Percentiles rank a stretch among this genome's conserved stretches.
phyloP scores from a whole-genome alignment of 495 filamentous ascomycete species.

The Viridothelium virens region DNA sequence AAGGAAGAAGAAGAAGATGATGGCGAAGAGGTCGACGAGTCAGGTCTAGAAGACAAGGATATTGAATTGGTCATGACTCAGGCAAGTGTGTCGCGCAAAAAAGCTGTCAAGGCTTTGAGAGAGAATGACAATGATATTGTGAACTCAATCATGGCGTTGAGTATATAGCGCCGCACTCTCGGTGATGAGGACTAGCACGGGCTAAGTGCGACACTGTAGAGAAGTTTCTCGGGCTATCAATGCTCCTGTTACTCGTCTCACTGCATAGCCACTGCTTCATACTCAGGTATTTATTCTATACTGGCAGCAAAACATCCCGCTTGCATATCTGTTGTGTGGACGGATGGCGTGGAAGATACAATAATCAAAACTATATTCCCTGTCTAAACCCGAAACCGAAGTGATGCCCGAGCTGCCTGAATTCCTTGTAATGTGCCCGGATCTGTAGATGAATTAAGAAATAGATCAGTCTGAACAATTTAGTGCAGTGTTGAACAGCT shows the following conservation, averaged over 20 bases:
- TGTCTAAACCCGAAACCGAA: too few species aligned
- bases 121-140: conserved; percentile 99
- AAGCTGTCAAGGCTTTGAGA: conserved; percentile 96
- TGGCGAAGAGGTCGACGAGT: conserved; percentile 87
- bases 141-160: conserved; percentile 99
- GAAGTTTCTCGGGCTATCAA: background rate
- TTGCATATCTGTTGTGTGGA: background rate
- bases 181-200: background rate
- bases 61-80: conserved; percentile 99
- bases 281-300: too few species aligned
- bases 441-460: background rate
- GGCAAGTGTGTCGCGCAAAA: conserved; percentile 91
- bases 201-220: background rate
- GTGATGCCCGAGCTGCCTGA: too few species aligned
- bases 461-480: too few species aligned
- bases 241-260: background rate
- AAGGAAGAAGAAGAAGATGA: conserved; percentile 88
- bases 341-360: background rate
- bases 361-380: background rate
- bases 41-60: conserved; percentile 93
- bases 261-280: too few species aligned
- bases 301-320: background rate
- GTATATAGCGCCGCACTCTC: conserved; percentile 55
- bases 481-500: too few species aligned
- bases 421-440: background rate